Conservation (phyloP, 441 rosid species). For the Erodium chrysanthum region DNA sequence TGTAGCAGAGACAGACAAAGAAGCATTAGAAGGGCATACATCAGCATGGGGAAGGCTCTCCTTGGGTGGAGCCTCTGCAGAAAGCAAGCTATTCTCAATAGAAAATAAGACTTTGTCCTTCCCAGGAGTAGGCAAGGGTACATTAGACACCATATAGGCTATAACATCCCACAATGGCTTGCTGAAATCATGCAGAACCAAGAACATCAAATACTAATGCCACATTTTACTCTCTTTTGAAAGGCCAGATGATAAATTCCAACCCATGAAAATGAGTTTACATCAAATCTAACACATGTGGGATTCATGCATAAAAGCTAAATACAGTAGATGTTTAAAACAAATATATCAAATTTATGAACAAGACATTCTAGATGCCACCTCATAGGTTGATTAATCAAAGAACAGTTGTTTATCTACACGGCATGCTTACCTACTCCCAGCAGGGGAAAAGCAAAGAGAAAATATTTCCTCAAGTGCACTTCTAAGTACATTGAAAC, state of each 20-base stretch:
- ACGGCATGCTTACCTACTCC: conserved; percentile 58
- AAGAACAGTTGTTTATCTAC: background rate
- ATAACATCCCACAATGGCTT: conserved; percentile 91
- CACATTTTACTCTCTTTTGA: background rate
- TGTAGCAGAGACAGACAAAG: conserved; percentile 18
- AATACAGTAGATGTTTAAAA: background rate
- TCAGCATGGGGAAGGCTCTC: conserved; percentile 89
- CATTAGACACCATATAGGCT: conserved; percentile 60
- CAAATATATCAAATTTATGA: background rate
- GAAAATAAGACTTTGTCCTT: conserved; percentile 84
- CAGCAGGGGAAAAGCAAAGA: conserved; percentile 75
- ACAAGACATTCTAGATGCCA: background rate
- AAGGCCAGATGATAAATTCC: background rate
- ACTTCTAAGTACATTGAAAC: conserved; percentile 58
- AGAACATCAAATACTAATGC: conserved; percentile 27
- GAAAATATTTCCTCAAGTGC: conserved; percentile 77
- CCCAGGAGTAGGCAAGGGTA: conserved; percentile 93
- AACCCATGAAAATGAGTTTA: background rate
- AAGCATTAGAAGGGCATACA: conserved; percentile 34
- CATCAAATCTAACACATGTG: background rate
- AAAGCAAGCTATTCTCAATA: conserved; percentile 75
- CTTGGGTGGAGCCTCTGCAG: conserved; percentile 87
- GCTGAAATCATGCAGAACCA: conserved; percentile 50
- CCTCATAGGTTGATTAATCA: background rate
- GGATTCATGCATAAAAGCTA: background rate